These are phyloP conservation scores for Aurinia saxatilis DNA, from an alignment of 345 rosid species.

Conservation along the genomic window DNA sequence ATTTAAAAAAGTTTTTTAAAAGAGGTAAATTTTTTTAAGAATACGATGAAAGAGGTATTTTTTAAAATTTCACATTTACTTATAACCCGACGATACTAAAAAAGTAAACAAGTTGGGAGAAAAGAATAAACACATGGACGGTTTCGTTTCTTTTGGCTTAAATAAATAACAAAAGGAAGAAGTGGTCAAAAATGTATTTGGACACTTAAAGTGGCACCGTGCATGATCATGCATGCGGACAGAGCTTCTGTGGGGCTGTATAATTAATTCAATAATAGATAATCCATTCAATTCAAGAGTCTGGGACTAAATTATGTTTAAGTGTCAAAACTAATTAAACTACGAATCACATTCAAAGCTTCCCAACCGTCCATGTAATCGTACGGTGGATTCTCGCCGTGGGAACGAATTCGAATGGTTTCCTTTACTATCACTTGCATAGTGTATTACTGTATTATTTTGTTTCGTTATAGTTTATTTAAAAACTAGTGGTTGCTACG, in stretches of 20 bases:
- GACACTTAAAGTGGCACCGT: slow-evolving; percentile 10
- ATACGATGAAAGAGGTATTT: no score
- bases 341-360: background rate
- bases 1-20: no score
- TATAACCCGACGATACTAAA: background rate
- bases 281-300: background rate
- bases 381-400: background rate
- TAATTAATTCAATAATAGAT: background rate
- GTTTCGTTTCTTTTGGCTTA: background rate
- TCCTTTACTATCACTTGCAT: no score
- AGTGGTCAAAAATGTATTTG: slow-evolving; percentile 20
- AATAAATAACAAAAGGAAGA: background rate
- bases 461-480: no score
- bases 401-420: background rate
- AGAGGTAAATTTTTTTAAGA: no score
- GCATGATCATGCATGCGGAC: slow-evolving; percentile 20
- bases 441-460: no score
- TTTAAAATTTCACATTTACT: no score
- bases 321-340: background rate
- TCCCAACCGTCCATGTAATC: background rate
- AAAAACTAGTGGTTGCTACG: no score
- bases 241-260: background rate
- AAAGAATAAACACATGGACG: background rate
- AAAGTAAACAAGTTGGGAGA: background rate
- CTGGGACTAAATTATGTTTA: background rate